Base-by-base conservation (phyloP, 345 rosid species). In the Euclidium syriacum region DNA sequence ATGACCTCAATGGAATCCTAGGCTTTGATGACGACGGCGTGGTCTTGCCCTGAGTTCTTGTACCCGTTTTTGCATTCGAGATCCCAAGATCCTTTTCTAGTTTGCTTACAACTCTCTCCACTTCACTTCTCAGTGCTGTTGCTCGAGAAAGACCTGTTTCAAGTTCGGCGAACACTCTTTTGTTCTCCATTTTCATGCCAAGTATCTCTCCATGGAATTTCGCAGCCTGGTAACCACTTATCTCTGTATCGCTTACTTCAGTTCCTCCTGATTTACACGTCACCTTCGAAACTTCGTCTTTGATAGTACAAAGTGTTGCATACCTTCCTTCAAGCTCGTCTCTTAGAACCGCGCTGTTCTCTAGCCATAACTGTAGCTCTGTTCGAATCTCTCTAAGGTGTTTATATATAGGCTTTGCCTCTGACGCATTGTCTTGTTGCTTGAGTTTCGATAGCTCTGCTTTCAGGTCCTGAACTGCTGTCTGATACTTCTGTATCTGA, bases 171-270 rank as follows among this genome's bases (percentile, higher is more conserved):
- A 75, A 68, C 12, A 90, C 83, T 75, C 83, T 90, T 42, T 58
- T 75, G 80, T 65, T 85, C 66, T 90, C 99, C 57, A 84, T 92
- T 68, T 88, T 84, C 97, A 94, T 85, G 86, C 83, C 85, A 17
- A 80, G 65, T 71, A 87, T 57, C 78, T 94, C 96, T 1, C 96
- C 96, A 20, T 81, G 95, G 60, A 85, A 83, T 79, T 81, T 84
- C 0, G 95, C 95, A 0, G 87, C 92, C 62, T 90, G 87, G 57
- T 72, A 84, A 49, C 54, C 65, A 10, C 74, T 76, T 5, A 89
- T 67, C 48, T 75, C 83, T 55, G 49, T 68, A 11, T 47, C 72
- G 7, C 25, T 61, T 15, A 55, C 26, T 18, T 64, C 52, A 10
- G 58, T 44, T 7, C 32, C 73, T 33, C 42, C 30, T 0, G 32